Conservation (phyloP, 352 stramenopile species). For the Peronospora farinosa region DNA sequence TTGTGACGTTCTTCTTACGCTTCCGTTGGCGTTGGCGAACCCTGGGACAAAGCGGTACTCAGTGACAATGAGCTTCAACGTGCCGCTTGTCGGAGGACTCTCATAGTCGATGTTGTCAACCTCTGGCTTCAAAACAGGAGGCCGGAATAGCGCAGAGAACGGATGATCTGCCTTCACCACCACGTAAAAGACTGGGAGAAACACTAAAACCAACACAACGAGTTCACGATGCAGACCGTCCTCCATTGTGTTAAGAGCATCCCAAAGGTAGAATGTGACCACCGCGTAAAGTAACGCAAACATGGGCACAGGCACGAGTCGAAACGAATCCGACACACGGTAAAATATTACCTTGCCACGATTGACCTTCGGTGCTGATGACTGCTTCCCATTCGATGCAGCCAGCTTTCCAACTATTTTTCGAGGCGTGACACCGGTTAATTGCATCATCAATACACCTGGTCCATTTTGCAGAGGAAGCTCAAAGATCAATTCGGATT, state of each 20-base stretch:
- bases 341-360: constrained; percentile 31
- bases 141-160: constrained; percentile 55
- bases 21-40: constrained; percentile 24
- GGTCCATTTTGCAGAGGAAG: constrained; percentile 50
- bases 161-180: constrained; percentile 70
- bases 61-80: constrained; percentile 67
- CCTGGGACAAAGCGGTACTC: constrained; percentile 58
- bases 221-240: constrained; percentile 46
- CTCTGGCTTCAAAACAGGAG: constrained; percentile 24
- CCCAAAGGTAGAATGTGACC: constrained; percentile 57
- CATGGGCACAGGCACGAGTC: constrained; percentile 47
- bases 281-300: constrained; percentile 74
- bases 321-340: constrained; percentile 33
- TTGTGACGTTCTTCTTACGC: constrained; percentile 9
- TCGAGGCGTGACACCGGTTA: constrained; percentile 44
- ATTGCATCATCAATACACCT: constrained; percentile 54
- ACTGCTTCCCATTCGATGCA: constrained; percentile 19
- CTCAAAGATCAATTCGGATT: constrained; percentile 52
- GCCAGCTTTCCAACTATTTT: constrained; percentile 40
- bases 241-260: constrained; percentile 30
- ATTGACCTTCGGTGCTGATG: constrained; percentile 11
- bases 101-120: constrained; percentile 19
- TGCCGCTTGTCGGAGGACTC: constrained; percentile 24
- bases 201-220: constrained; percentile 51
- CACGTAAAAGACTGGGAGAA: constrained; percentile 60